Base-by-base conservation (phyloP, 225 moss, liverwort and hornwort genomes). In the Bryum argenteum region DNA sequence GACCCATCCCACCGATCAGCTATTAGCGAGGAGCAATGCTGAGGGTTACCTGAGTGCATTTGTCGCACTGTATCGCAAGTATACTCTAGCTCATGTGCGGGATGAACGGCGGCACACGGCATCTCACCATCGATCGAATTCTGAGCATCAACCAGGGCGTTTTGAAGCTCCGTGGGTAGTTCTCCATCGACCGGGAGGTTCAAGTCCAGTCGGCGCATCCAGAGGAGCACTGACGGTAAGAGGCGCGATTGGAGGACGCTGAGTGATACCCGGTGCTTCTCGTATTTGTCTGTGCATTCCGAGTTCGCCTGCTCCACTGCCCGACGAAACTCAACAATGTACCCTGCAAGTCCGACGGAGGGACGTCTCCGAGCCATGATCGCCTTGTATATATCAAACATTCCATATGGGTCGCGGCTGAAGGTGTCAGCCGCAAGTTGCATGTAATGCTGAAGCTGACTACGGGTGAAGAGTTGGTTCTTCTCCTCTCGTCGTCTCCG, bases 201-300 rank as follows among this genome's bases (percentile, higher is more conserved):
- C 8, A 0, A 7, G 6, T 8, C 1, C 33, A 1, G 0, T 17
- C 9, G 59, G 59, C 33, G 2, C 2, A 15, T 37, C 37, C 17
- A n/a, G 6, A 33, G 59, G 33, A 59, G 59, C 9, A 38, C 3
- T 17, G 15, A 16, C 0, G 0, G 9, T 17, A 2, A 2, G 3
- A 59, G 8, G 59, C 5, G 17, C 7, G 0, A 17, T 1, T 37
- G 6, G 15, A 58, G 58, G 15, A 58, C 13, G 0, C 0, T 16
- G n/a, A 59, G 38, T 17, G 9, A 10, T 8, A 2, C 37, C 16
- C 1, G 0, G 37, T 9, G 2, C 1, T 1, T 38, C n/a, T 8
- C 0, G 8, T 0, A 38, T 6, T 2, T 59, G 33, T 0, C 8
- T 0, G 1, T 1, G 15, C 0, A 1, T 16, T 0, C 1, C 38